Percentiles rank a stretch among this genome's conserved stretches.
Evolutionary conservation across 2,329 filamentous ascomycete genomes (phyloP).

Genomic region (Clonostachys rhizophaga): DNA sequence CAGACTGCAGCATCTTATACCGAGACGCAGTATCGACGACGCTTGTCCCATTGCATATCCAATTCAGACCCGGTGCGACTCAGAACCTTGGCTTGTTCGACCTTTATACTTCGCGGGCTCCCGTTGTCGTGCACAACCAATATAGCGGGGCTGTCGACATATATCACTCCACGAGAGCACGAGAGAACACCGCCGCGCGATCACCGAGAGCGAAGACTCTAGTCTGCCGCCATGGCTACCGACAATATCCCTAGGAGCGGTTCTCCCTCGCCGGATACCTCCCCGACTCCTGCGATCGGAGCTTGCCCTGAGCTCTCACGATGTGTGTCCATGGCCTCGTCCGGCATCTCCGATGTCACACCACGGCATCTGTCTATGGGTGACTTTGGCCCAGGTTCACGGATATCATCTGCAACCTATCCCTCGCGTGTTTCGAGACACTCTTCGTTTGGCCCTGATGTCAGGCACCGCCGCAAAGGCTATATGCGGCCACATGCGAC

Average conservation of each 20-base stretch:
- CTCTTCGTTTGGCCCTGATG: slow-evolving; percentile 38
- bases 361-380: slow-evolving; percentile 36
- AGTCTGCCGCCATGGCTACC: no score
- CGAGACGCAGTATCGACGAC: no score
- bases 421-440: slow-evolving; percentile 11
- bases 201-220: not conserved
- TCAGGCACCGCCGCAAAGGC: slow-evolving; percentile 58
- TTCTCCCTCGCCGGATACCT: slow-evolving; percentile 61
- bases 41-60: no score
- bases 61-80: no score
- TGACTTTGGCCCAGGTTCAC: slow-evolving; percentile 18
- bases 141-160: no score
- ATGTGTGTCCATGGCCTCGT: slow-evolving; percentile 58
- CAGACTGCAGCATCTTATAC: no score
- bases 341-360: slow-evolving; percentile 45
- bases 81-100: no score
- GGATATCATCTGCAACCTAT: not conserved
- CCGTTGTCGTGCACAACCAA: no score
- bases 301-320: slow-evolving; percentile 55
- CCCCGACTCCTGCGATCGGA: slow-evolving; percentile 59
- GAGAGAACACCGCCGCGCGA: no score
- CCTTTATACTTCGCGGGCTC: no score
- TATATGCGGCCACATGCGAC: slow-evolving; percentile 86
- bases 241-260: slow-evolving; percentile 12
- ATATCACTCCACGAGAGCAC: no score